Evolutionary conservation across 73 alveolate species (phyloP).

Genomic region (Chromera velia): DNA sequence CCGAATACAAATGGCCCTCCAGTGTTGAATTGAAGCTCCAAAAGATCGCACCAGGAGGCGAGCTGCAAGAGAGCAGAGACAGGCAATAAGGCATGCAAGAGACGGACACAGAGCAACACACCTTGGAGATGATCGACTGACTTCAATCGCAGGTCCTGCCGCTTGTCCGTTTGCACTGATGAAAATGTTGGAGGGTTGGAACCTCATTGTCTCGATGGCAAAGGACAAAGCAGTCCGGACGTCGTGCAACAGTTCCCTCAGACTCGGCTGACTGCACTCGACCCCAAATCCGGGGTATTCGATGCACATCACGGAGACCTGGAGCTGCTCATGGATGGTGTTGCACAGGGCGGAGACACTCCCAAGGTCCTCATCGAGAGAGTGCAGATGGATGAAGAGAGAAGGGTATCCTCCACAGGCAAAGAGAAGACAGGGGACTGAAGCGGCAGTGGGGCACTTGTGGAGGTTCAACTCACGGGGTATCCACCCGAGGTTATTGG

Average conservation of each 20-base stretch:
- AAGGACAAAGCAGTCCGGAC: not conserved
- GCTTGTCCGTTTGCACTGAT: not conserved
- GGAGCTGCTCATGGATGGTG: not conserved
- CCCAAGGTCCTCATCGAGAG: not conserved
- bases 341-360: not conserved
- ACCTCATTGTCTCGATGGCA: not conserved
- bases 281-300: not conserved
- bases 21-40: not conserved
- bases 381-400: not conserved
- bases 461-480: not conserved
- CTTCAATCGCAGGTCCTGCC: not conserved
- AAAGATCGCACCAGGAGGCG: not conserved
- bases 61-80: not conserved
- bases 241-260: not conserved
- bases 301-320: not conserved
- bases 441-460: not conserved
- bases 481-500: not conserved
- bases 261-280: not conserved
- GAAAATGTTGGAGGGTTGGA: not conserved
- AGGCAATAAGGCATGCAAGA: not conserved
- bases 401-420: not conserved
- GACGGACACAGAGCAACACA: no score
- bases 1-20: not conserved
- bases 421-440: not conserved
- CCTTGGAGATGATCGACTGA: no score